Conservation (phyloP, 2,329 filamentous ascomycete species). For the Fusarium dlaminii region DNA sequence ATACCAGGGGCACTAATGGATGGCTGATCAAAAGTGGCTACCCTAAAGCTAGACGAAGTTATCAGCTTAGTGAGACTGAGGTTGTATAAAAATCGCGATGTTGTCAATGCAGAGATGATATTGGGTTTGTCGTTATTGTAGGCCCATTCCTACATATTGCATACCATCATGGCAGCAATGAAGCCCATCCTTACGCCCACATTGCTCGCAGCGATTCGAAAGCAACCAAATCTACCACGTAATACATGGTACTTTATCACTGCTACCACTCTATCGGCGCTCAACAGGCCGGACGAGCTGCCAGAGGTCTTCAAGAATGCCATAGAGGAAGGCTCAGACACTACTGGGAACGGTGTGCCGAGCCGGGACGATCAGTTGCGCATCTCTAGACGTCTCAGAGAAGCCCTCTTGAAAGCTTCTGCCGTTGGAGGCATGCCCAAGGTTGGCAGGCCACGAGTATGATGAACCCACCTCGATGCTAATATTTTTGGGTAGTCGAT, state of each 20-base stretch:
- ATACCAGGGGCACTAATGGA: not conserved
- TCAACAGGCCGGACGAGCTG: constrained; percentile 40
- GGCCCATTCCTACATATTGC: not conserved
- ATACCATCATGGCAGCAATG: constrained; percentile 11
- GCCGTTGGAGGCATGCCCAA: constrained; percentile 42
- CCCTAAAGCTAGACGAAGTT: constrained; percentile 22
- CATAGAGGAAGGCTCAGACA: not conserved
- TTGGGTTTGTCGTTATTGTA: not conserved
- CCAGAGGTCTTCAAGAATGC: constrained; percentile 29
- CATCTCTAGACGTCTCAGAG: constrained; percentile 36
- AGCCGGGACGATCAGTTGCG: constrained; percentile 25
- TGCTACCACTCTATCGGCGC: constrained; percentile 36
- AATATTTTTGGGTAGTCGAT: constrained; percentile 32
- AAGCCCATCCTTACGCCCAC: constrained; percentile 37
- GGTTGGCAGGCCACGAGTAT: constrained; percentile 2
- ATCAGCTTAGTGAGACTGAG: constrained; percentile 13
- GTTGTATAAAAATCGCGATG: not conserved
- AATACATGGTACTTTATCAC: constrained; percentile 42
- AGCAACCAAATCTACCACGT: constrained; percentile 36
- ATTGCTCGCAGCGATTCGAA: constrained; percentile 33
- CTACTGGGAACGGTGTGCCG: not conserved
- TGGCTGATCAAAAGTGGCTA: constrained; percentile 3
- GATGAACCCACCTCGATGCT: not conserved
- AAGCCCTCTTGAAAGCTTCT: constrained; percentile 40
- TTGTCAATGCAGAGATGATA: not conserved